Conservation (phyloP, 192 early-diverging fungal species). For the Backusella tuberculispora region DNA sequence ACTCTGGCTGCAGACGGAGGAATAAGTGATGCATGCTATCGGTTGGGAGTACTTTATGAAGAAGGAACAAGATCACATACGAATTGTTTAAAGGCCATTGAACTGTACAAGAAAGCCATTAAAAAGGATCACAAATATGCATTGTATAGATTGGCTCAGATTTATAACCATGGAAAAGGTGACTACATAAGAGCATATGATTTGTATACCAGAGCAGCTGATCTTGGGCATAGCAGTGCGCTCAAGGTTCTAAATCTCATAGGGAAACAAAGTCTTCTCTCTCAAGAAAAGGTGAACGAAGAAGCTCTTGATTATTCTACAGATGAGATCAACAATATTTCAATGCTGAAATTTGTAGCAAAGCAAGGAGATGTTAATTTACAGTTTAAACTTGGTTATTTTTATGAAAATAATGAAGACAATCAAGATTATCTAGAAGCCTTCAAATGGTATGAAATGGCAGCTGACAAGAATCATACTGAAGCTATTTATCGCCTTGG, state of each 20-base stretch:
- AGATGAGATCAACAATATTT: not conserved
- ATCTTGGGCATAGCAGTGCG: not conserved
- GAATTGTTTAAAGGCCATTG: not conserved
- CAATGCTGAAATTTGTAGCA: not conserved
- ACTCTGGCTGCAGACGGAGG: not conserved
- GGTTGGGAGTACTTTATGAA: not conserved
- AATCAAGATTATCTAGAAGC: not conserved
- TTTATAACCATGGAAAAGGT: not conserved
- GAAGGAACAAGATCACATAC: not conserved
- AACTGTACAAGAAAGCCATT: not conserved
- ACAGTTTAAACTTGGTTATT: not conserved
- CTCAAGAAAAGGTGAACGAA: not conserved
- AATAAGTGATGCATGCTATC: not conserved
- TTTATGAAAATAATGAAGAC: not conserved
- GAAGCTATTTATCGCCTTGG: not conserved
- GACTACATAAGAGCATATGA: not conserved
- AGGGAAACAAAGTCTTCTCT: accelerated
- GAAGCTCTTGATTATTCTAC: not conserved
- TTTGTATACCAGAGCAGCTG: not conserved
- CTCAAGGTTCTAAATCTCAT: not conserved
- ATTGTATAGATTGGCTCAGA: not conserved
- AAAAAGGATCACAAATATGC: not conserved
- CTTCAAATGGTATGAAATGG: not conserved
- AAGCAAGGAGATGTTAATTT: not conserved
- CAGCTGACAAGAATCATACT: not conserved